Evolutionary conservation across 176 grass and related monocot genomes (phyloP).

Genomic region (Neostapfia colusana): DNA sequence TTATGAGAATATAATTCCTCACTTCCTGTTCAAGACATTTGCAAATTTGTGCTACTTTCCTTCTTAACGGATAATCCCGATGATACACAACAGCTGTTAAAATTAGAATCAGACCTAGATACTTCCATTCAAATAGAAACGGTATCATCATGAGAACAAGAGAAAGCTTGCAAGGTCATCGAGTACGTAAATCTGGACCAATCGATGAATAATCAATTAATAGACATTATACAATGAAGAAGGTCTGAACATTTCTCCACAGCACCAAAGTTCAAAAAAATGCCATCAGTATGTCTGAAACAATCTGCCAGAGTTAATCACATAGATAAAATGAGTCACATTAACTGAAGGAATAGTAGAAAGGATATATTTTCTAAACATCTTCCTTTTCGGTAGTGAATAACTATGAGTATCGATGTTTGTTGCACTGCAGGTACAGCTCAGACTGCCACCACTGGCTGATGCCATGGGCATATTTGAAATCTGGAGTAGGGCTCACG

Average conservation of each 20-base stretch:
- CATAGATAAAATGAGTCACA: slow-evolving; percentile 15
- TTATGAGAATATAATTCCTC: too few species aligned
- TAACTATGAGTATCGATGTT: slow-evolving; percentile 59
- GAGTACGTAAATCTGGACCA: neutral
- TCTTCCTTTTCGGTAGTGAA: slow-evolving; percentile 3
- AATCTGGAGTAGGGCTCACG: slow-evolving; percentile 56
- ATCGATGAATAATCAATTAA: neutral
- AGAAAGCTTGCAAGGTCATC: neutral
- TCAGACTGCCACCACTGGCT: slow-evolving; percentile 90
- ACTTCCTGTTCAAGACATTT: neutral
- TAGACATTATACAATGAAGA: neutral
- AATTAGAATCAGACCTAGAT: neutral
- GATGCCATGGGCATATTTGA: slow-evolving; percentile 84
- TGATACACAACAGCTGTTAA: neutral
- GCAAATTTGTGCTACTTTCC: neutral
- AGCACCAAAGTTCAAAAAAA: neutral
- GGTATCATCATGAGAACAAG: neutral
- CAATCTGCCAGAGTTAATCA: neutral
- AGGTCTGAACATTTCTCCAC: neutral
- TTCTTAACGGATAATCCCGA: neutral
- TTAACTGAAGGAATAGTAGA: neutral
- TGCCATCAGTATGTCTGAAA: slow-evolving; percentile 23
- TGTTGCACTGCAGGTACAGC: slow-evolving; percentile 56
- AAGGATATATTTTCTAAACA: neutral
- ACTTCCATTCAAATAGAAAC: neutral